phyloP scores from a whole-genome alignment of 106 monocot genomes.

The Alisma plantagoaquatica region DNA sequence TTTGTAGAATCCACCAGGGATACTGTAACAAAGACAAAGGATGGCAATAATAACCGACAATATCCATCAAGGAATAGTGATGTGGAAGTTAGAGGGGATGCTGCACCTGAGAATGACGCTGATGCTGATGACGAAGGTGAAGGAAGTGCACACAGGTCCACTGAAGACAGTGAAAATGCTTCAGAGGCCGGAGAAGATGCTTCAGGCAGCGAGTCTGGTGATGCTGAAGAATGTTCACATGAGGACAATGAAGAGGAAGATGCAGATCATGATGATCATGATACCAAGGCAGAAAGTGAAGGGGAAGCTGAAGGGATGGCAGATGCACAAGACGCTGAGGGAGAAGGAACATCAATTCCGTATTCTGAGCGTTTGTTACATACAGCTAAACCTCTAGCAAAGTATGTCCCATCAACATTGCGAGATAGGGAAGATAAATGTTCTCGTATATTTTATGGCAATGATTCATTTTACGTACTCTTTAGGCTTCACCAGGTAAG shows the following conservation, averaged over 20 bases:
- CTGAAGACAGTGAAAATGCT: conserved; percentile 88
- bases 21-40: conserved; percentile 25
- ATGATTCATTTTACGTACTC: conserved; percentile 81
- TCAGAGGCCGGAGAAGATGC: conserved; percentile 85
- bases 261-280: conserved; percentile 56
- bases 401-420: conserved; percentile 43
- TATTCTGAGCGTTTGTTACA: conserved; percentile 42
- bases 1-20: conserved; percentile 40
- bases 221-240: conserved; percentile 70
- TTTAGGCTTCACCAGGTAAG: conserved; percentile 80
- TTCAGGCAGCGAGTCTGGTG: conserved; percentile 87
- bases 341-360: conserved; percentile 41
- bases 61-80: conserved; percentile 28
- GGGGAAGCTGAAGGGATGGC: conserved; percentile 78
- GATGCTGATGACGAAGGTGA: conserved; percentile 92
- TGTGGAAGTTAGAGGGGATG: conserved; percentile 25
- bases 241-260: conserved; percentile 83
- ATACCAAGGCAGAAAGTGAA: conserved; percentile 83
- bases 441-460: conserved; percentile 67
- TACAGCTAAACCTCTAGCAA: conserved; percentile 65
- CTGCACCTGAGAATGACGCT: conserved; percentile 64
- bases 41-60: conserved; percentile 25
- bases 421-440: conserved; percentile 36
- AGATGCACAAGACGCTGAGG: conserved; percentile 61
- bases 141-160: conserved; percentile 78